Base-by-base conservation (phyloP, 768 basidiomycete genomes). In the Antrodiella citrinella region DNA sequence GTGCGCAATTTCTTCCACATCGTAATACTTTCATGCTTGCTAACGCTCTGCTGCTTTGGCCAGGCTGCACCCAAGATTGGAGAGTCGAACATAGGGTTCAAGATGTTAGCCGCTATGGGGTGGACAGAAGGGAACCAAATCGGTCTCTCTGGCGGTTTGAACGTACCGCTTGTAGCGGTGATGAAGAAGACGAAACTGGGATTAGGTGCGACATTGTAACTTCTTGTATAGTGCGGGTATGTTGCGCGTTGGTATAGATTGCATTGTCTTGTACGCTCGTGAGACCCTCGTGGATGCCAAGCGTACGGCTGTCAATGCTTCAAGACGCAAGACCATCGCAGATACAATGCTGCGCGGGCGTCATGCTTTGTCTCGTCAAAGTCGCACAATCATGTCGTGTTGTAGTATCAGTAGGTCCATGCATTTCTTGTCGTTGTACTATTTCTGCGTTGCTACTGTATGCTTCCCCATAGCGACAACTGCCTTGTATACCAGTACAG, bases 111-210 rank as follows among this genome's bases (percentile, higher is more conserved):
- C 13, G 72, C 77, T 53, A 96, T 97, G 94, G 94, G 94, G 39
- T 95, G 92, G 92, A 64, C 78, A 2, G 88, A 91, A 58, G 92
- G 92, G 0, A 74, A 80, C 39, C 70, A 76, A 11, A 92, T 95
- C 57, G 92, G 92, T 3, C 56, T 67, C 1, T 67, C 64, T 1
- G 72, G 76, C 0, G 90, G 90, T 0, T 65, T 95, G 49, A 82
- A 84, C 21, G 80, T 67, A 4, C 92, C 92, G 26, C 69, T 96
- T 48, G 81, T 81, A 0, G 92, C 90, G 11, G 77, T 91, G 45
- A 84, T 94, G 65, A 96, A 94, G 69, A 80, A 78, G 52, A 83
- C 90, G 15, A 94, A 90, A 67, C 71, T 85, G 11, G 92, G 92
- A 0, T 67, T 96, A 49, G 92, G 92, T 13, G 90, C 91, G 18